These are phyloP conservation scores for Neophaeococcomyces aloes DNA, from an alignment of 2,329 filamentous ascomycete genomes.

Conservation along the genomic window DNA sequence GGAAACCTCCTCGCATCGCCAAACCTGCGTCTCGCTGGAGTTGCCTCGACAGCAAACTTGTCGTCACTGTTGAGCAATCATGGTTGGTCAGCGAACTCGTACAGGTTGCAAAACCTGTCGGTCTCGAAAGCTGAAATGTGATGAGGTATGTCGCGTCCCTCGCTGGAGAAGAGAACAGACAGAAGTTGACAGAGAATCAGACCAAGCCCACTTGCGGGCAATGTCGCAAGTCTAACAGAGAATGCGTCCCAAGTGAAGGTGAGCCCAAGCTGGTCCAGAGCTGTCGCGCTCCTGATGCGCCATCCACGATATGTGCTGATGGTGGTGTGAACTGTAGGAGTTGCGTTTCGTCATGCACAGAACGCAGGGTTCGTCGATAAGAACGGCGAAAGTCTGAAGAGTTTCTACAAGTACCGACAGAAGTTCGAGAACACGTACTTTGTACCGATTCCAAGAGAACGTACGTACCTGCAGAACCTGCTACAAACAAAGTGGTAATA, in stretches of 20 bases:
- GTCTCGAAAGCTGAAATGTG: conserved; percentile 21
- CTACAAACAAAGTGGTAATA: neutral
- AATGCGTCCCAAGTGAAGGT: conserved; percentile 19
- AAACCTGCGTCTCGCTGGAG: no score
- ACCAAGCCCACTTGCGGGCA: conserved; percentile 17
- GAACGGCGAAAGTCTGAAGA: conserved; percentile 9
- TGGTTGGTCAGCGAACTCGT: conserved; percentile 11
- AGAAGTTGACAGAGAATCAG: conserved; percentile 4
- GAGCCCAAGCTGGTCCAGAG: no score
- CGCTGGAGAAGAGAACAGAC: neutral
- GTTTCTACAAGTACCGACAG: conserved; percentile 14
- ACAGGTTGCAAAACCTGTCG: conserved; percentile 22
- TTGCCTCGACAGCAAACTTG: no score
- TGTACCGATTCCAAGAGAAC: conserved; percentile 13
- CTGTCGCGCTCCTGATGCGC: no score
- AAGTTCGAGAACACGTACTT: conserved; percentile 15
- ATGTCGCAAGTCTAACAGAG: conserved; percentile 18
- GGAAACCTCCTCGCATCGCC: neutral
- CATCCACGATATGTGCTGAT: no score
- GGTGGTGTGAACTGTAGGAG: no score
- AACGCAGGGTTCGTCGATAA: conserved; percentile 35
- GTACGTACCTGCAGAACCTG: conserved; percentile 5
- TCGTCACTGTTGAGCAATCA: neutral
- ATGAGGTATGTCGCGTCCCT: conserved; percentile 15
- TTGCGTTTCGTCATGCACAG: conserved; percentile 58